Conservation (phyloP, 345 rosid species). For the Brassica incana region DNA sequence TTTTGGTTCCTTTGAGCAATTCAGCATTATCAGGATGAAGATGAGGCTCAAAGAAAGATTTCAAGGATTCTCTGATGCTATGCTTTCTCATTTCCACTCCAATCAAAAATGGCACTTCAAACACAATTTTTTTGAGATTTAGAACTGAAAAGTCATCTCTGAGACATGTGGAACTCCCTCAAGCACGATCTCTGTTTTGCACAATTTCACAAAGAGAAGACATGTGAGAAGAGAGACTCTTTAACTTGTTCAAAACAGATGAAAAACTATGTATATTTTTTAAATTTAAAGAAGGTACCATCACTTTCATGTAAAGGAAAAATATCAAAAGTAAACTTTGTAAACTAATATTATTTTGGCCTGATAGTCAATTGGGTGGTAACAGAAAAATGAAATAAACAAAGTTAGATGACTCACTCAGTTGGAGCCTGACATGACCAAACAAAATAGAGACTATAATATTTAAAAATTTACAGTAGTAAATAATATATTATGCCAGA, state of each 20-base stretch:
- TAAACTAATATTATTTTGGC: conserved; percentile 8
- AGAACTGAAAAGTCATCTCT: conserved; percentile 23
- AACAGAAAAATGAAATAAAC: conserved; percentile 6
- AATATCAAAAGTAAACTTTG: conserved; percentile 1
- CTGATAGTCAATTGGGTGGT: conserved; percentile 5
- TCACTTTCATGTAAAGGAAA: conserved; percentile 24
- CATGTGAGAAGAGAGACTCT: conserved; percentile 18
- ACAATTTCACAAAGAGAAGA: conserved; percentile 17
- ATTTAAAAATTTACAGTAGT: neutral
- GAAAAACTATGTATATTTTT: neutral
- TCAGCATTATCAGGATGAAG: conserved; percentile 69
- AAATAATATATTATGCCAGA: conserved; percentile 14
- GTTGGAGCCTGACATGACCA: conserved; percentile 16
- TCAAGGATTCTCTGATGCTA: conserved; percentile 58
- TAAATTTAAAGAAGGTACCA: neutral
- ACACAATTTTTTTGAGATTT: conserved; percentile 26
- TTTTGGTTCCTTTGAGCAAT: conserved; percentile 69
- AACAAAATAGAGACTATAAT: neutral
- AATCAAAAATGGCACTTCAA: conserved; percentile 25
- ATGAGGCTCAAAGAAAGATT: conserved; percentile 71
- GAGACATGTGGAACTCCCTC: conserved; percentile 16
- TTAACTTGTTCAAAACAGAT: conserved; percentile 24
- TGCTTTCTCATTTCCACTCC: conserved; percentile 55
- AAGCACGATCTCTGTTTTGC: conserved; percentile 24
- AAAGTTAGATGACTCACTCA: conserved; percentile 12